Evolutionary conservation across 2,329 filamentous ascomycete genomes (phyloP), one percentile per base, ranked within the genome.

Genomic region (Rhynchosporium graminicola): DNA sequence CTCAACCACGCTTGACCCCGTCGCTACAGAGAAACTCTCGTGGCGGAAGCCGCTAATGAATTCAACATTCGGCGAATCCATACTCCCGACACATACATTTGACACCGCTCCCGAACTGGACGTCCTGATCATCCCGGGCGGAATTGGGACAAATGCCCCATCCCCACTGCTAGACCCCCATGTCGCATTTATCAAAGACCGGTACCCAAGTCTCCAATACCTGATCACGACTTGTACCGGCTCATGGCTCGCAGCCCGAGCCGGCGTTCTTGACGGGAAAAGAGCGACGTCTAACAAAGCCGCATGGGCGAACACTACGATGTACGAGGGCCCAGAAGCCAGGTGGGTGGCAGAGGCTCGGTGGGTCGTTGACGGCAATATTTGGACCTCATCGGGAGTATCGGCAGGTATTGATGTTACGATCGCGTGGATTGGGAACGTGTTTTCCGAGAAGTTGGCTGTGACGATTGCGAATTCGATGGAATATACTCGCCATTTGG

Each of bases 181-280:
- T 7, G 50, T 59, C 33, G 57, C 43, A 28, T 59, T 50, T 13
- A 43, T 59, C 46, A 40, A 42, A 31, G 13, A 29, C 8, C 33
- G 33, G 4, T 59, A 42, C 9, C 48, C 50, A 29, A 48, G 26
- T 7, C 15, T 62, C 1, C 13, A 80, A 65, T 82, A 83, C 65
- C 69, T 88, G 13, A 77, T 90, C 51, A 87, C 86, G 0, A 80
- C 90, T 1, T 91, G 88, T 72, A 90, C 87, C 1, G 88, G 87
- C 0, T 79, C 83, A 4, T 80, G 80, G 43, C 56, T 71, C 12
- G 45, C 38, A 13, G 33, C 54, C 7, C 13, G 46, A 15, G 31
- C 58, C 8, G 50, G 58, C 13, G 43, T 60, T 6, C 40, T 55
- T 1, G 50, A 55, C 12, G 38, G 48, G 3, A n/a, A 15, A 9